Evolutionary conservation across 768 basidiomycete species (phyloP), one percentile per base, ranked within the genome.

Genomic region (Boletus huronensis): DNA sequence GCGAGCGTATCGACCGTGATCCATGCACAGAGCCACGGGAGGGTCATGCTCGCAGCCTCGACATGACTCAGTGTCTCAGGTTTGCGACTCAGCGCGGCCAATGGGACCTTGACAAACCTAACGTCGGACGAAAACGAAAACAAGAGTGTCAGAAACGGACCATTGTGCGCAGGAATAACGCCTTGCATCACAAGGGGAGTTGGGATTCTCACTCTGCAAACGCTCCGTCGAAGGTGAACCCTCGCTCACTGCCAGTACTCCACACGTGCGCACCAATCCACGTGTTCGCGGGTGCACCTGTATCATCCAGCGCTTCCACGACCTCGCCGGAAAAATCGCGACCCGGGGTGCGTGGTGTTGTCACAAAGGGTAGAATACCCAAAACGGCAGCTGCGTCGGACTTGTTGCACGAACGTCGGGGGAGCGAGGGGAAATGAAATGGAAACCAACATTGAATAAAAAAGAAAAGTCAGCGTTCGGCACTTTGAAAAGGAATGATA

Each of bases 241-340:
- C 70, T 17, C 72, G 53, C 5, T 64, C 58, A 25, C 72, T 42
- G 28, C 71, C 72, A 0, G 70, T 73, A 29, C 70, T 72, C 70
- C 70, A 72, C 3, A 72, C 72, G 0, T 73, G 55, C 29, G 62
- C 54, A 40, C 67, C 71, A 0, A 68, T 44, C 70, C 70, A 72
- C 5, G 57, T 6, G 3, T 54, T 41, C 2, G 58, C 50, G 0
- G 60, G 31, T 4, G 50, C 43, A 8, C 70, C 70, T 1, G 54
- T 25, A 4, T 63, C 52, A 21, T 72, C 67, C 45, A 67, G 35
- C 1, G 69, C 72, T 32, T 72, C 69, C 11, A 68, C 62, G 28
- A 72, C 67, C n/a, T 72, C 64, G 0, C 70, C 70, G 1, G 70
- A 72, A 35, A 73, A 73, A 36, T 72, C 70, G 39, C 70, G 54